These are phyloP conservation scores for Metschnikowia kofuensis DNA, from an alignment of 805 yeast genomes.

Conservation along the genomic window DNA sequence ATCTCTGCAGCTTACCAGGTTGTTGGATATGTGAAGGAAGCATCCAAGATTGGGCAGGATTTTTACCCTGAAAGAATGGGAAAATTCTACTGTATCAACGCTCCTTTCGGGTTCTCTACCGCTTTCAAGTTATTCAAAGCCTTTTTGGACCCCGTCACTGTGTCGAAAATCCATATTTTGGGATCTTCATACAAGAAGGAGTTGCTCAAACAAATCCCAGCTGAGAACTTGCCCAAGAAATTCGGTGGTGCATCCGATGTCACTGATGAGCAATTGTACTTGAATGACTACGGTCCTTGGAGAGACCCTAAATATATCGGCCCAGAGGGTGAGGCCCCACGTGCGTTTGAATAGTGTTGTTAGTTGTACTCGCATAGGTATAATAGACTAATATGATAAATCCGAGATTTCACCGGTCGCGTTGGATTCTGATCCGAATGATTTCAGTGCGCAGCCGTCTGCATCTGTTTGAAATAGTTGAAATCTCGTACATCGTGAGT, in stretches of 20 bases:
- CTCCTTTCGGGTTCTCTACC: conserved; percentile 96
- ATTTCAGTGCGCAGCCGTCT: no score
- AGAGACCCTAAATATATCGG: conserved; percentile 85
- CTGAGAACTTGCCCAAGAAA: conserved; percentile 84
- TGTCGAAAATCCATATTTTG: conserved; percentile 86
- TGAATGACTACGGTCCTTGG: conserved; percentile 97
- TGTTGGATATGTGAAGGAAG: conserved; percentile 83
- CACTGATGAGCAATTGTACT: conserved; percentile 74
- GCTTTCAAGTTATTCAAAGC: conserved; percentile 91
- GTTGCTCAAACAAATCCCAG: conserved; percentile 86
- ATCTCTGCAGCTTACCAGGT: conserved; percentile 82
- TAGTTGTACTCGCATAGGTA: neutral
- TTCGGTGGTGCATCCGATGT: conserved; percentile 82
- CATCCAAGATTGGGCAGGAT: conserved; percentile 92
- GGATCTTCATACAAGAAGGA: conserved; percentile 79
- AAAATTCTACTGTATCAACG: conserved; percentile 89
- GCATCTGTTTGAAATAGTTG: no score
- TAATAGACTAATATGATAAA: conserved; percentile 1
- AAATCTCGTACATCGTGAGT: no score
- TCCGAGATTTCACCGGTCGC: neutral
- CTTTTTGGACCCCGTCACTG: conserved; percentile 96
- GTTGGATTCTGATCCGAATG: no score
- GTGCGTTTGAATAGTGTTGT: conserved; percentile 17
- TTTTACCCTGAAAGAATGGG: conserved; percentile 99
- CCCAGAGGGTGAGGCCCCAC: conserved; percentile 93